Evolutionary conservation across 768 basidiomycete species (phyloP).

Genomic region (Royoungia palumana): DNA sequence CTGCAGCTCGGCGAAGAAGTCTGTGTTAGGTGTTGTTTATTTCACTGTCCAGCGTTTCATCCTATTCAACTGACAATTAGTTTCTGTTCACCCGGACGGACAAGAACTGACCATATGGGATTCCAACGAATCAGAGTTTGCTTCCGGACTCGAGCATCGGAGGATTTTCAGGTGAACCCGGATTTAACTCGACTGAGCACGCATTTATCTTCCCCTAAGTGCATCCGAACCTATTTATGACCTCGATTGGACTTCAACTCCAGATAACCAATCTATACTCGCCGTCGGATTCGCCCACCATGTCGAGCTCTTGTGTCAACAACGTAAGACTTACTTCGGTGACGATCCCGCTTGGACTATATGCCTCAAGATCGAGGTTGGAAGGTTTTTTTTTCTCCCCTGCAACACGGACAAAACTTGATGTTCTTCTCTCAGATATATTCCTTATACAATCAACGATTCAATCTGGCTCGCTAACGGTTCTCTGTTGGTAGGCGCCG

Average conservation of each 20-base stretch:
- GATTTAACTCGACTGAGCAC: not conserved
- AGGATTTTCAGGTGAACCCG: slow-evolving; percentile 53
- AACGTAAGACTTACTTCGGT: slow-evolving; percentile 89
- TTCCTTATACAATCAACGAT: slow-evolving; percentile 77
- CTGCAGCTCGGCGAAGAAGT: slow-evolving; percentile 91
- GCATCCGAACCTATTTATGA: slow-evolving; percentile 65
- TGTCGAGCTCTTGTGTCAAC: slow-evolving; percentile 86
- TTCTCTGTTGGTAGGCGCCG: slow-evolving; percentile 75
- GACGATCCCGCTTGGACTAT: slow-evolving; percentile 76
- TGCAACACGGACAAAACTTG: not conserved
- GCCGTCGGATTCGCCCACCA: slow-evolving; percentile 82
- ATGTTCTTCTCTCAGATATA: slow-evolving; percentile 46
- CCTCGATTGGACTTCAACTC: slow-evolving; percentile 91
- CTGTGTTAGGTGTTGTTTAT: slow-evolving; percentile 66
- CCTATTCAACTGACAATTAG: slow-evolving; percentile 35
- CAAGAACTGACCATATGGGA: slow-evolving; percentile 95
- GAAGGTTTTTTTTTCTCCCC: slow-evolving; percentile 46
- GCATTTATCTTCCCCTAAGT: slow-evolving; percentile 9
- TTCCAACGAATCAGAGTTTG: slow-evolving; percentile 90
- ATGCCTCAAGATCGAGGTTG: slow-evolving; percentile 67
- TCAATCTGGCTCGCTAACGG: slow-evolving; percentile 91
- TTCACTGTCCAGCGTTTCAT: not conserved
- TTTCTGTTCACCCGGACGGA: slow-evolving; percentile 55
- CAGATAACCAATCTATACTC: slow-evolving; percentile 84
- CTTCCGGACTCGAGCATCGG: slow-evolving; percentile 80